Evolutionary conservation across 2,329 filamentous ascomycete genomes (phyloP), one percentile per base, ranked within the genome.

Genomic region (Canariomyces notabilis): DNA sequence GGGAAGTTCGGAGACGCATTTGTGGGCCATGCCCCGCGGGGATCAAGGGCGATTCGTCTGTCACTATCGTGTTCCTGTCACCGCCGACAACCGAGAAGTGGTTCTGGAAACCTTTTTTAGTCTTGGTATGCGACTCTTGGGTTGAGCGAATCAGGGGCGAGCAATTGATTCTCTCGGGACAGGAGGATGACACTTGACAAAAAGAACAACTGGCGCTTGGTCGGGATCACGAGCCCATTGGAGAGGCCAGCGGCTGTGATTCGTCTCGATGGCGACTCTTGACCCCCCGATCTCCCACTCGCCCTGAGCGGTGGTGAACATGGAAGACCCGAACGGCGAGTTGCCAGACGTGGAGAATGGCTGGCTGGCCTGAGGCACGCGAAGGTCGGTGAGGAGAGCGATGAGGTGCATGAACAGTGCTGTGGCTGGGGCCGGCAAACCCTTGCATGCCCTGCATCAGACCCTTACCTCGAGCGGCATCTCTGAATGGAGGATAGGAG

Each of bases 391-490:
- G 68, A 71, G n/a, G n/a, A 64, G 56, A 59, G 57, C 57, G 57
- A 67, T 68, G 67, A 69, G 66, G 54, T 71, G 67, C 68, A 71
- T 70, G 67, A 70, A 69, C 65, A 67, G 63, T 65, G n/a, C n/a
- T n/a, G n/a, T n/a, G 62, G 61, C 59, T 59, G 60, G 57, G 51
- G 50, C 51, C 49, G 57, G 57, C 58, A 57, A 60, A 65, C 59
- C 60, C 61, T 61, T 61, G 61, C 59, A 62, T 60, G 57, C 35
- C 42, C 54, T 58, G 60, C 58, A 54, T 59, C 52, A 58, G 57
- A 46, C 51, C 58, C 58, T 56, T 59, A 59, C 49, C 52, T 54
- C 49, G 42, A 50, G 50, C 52, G 54, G 46, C 52, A 50, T 23
- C 48, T 60, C 54, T 63, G 61, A 66, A 59, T 63, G 64, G 62